Percentiles rank a stretch among this genome's conserved stretches.
phyloP scores from a whole-genome alignment of 2,329 filamentous ascomycete species.

The Calonectria pauciramosa region DNA sequence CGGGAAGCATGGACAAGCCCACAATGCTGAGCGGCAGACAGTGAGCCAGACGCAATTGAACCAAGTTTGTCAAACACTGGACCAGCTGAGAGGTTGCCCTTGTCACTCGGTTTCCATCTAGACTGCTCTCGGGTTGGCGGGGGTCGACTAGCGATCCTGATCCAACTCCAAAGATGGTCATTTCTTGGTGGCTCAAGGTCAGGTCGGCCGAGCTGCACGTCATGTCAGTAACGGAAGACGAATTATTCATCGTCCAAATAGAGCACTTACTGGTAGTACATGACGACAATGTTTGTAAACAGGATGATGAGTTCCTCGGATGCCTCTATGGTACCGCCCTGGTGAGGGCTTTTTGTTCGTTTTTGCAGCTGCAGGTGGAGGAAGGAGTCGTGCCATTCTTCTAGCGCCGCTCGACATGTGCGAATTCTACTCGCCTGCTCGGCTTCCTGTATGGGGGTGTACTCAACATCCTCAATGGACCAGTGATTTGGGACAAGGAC shows the following conservation, averaged over 20 bases:
- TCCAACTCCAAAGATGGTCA: conserved; percentile 15
- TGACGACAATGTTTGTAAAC: conserved; percentile 14
- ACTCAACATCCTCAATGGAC: neutral
- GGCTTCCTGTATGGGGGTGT: conserved; percentile 5
- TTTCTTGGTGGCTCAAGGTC: conserved; percentile 20
- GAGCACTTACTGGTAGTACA: conserved; percentile 25
- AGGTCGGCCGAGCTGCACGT: conserved; percentile 7
- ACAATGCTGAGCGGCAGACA: conserved; percentile 10
- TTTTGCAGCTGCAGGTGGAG: neutral
- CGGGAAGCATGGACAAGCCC: conserved; percentile 8
- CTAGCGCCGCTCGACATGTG: neutral
- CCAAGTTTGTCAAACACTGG: conserved; percentile 5
- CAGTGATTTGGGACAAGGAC: conserved; percentile 6
- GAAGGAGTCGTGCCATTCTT: conserved; percentile 9
- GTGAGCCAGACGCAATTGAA: neutral
- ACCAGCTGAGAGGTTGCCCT: conserved; percentile 6
- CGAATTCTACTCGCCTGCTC: conserved; percentile 18
- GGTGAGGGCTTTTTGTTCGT: neutral
- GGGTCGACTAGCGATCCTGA: neutral
- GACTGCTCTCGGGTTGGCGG: neutral
- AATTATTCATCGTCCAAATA: no score
- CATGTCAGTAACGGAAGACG: neutral
- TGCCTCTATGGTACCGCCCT: neutral
- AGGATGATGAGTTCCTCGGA: conserved; percentile 9
- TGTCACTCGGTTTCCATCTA: neutral